phyloP scores from a whole-genome alignment of 805 yeast species.

The Wickerhamomyces chambardii region DNA sequence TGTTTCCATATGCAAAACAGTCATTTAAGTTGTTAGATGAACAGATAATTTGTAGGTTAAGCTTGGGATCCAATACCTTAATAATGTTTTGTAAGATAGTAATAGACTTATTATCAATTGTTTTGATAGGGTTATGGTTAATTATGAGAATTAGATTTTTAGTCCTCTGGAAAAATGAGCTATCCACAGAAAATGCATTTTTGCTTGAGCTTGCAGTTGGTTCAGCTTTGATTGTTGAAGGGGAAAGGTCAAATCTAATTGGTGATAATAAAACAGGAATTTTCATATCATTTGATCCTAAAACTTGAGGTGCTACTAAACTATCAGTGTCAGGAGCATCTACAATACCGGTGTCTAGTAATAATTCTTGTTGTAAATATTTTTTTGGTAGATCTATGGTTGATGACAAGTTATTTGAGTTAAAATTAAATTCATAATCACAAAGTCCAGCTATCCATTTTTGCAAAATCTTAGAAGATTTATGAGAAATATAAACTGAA shows the following conservation, averaged over 20 bases:
- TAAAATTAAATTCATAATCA: conserved; percentile 21
- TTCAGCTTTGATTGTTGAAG: background rate
- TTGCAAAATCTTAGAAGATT: conserved; percentile 22
- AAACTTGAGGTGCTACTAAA: background rate
- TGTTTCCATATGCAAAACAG: conserved; percentile 2
- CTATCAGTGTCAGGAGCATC: no score
- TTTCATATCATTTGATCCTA: conserved; percentile 4
- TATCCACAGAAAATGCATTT: conserved; percentile 1
- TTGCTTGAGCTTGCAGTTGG: no score
- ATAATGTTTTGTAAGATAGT: conserved; percentile 13
- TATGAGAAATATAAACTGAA: conserved; percentile 15
- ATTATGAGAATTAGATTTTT: conserved; percentile 8
- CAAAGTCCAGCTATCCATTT: conserved; percentile 33
- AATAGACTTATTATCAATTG: conserved; percentile 1
- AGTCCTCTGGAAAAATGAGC: conserved; percentile 5
- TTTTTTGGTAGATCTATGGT: conserved; percentile 16
- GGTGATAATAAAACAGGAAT: conserved; percentile 16
- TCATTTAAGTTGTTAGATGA: conserved; percentile 3
- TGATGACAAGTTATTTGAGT: conserved; percentile 20
- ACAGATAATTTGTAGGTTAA: conserved; percentile 8
- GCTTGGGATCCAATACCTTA: conserved; percentile 9
- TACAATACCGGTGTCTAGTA: no score
- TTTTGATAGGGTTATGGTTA: conserved; percentile 6
- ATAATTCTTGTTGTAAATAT: no score
- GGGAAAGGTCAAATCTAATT: conserved; percentile 1